A percentile compares a stretch with the other conserved stretches of the same genome.
These are phyloP conservation scores for Cryptococcus sp. DNA, from an alignment of 1,284 basidiomycete genomes.

Conservation along the genomic window DNA sequence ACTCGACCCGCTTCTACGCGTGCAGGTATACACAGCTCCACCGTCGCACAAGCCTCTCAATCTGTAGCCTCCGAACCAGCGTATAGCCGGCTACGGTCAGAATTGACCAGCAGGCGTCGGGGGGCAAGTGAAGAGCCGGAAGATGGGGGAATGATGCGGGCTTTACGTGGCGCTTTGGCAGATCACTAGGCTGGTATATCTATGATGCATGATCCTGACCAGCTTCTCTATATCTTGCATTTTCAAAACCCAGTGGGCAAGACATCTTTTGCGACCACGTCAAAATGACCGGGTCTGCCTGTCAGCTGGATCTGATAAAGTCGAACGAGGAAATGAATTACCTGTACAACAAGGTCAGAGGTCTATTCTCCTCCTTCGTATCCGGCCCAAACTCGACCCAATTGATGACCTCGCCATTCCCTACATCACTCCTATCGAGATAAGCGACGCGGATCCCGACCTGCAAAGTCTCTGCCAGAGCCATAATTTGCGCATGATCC, in stretches of 20 bases:
- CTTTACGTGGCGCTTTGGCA: slow-evolving; percentile 17
- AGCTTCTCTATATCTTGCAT: too few species aligned
- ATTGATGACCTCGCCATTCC: slow-evolving; percentile 35
- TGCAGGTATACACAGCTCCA: too few species aligned
- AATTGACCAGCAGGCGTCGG: slow-evolving; percentile 21
- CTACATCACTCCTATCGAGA: slow-evolving; percentile 58
- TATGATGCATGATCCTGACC: neutral
- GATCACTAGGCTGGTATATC: slow-evolving; percentile 4
- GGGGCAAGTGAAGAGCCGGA: slow-evolving; percentile 25
- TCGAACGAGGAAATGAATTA: slow-evolving; percentile 42
- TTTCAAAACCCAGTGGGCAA: slow-evolving; percentile 5
- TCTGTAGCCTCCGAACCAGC: slow-evolving; percentile 36
- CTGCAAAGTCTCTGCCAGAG: slow-evolving; percentile 64
- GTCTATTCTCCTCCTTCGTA: slow-evolving; percentile 39
- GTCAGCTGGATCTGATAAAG: slow-evolving; percentile 4
- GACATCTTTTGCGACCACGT: slow-evolving; percentile 55
- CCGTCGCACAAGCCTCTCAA: neutral
- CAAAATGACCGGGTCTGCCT: slow-evolving; percentile 68
- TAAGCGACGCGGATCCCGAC: slow-evolving; percentile 73
- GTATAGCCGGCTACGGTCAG: slow-evolving; percentile 30
- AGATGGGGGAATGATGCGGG: slow-evolving; percentile 12
- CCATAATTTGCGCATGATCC: slow-evolving; percentile 81
- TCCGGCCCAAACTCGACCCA: slow-evolving; percentile 66
- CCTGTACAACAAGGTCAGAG: slow-evolving; percentile 65
- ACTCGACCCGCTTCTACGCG: too few species aligned